phyloP scores from a whole-genome alignment of 306 rosid genomes.

The Trichosanthes truncata region DNA sequence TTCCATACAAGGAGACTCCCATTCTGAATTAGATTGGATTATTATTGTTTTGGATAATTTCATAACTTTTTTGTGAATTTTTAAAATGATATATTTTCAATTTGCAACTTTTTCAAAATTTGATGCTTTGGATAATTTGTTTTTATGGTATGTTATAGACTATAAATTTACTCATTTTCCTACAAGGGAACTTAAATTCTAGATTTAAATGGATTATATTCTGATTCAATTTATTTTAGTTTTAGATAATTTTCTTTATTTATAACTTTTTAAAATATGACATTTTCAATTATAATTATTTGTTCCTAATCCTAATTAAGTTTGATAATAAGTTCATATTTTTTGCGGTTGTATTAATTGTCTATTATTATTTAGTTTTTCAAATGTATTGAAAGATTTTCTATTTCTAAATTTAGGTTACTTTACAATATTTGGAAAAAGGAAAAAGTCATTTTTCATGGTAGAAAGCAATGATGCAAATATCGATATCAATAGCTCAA shows the following conservation, averaged over 20 bases:
- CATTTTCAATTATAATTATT: no score
- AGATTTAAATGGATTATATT: background rate
- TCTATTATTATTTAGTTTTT: no score
- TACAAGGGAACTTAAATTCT: background rate
- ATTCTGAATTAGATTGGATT: no score
- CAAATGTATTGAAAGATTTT: background rate
- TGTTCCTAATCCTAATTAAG: background rate
- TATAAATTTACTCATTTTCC: no score
- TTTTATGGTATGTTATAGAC: background rate
- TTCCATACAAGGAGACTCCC: no score
- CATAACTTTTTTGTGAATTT: no score
- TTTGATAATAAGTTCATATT: background rate
- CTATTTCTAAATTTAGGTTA: background rate
- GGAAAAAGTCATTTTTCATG: background rate
- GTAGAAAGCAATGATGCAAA: no score
- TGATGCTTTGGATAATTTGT: background rate
- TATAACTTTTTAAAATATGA: no score
- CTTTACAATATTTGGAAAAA: background rate
- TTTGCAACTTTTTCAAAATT: no score
- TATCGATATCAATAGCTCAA: no score
- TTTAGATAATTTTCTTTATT: background rate
- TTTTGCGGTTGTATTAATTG: no score
- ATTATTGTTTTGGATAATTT: background rate
- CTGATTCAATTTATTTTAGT: background rate
- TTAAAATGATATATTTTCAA: no score